A percentile compares a stretch with the other conserved stretches of the same genome.
Conservation (phyloP, 2,329 filamentous ascomycete genomes). For the Pleoardoris graminearum region DNA sequence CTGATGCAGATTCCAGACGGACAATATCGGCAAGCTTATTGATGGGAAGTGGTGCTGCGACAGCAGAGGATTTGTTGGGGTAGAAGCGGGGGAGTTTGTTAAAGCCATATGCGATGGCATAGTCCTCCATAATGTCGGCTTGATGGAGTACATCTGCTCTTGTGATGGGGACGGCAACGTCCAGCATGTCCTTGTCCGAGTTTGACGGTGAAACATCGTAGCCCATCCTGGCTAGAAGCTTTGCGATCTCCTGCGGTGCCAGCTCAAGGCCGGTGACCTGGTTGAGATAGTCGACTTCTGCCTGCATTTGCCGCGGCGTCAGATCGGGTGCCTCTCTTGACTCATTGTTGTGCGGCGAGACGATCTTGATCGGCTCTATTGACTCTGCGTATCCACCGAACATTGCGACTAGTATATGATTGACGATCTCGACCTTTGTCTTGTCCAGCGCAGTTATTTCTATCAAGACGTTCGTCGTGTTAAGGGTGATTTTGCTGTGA, state of each 20-base stretch:
- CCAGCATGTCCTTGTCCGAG: constrained; percentile 68
- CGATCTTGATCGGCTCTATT: constrained; percentile 88
- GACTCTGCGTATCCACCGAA: constrained; percentile 94
- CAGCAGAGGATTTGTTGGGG: constrained; percentile 81
- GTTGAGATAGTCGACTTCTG: constrained; percentile 92
- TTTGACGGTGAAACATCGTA: constrained; percentile 77
- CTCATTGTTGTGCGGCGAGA: constrained; percentile 87
- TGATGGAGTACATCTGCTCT: constrained; percentile 94
- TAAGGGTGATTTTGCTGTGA: constrained; percentile 90
- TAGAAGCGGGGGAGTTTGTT: constrained; percentile 89
- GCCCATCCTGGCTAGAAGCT: constrained; percentile 85
- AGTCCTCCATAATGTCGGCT: constrained; percentile 98
- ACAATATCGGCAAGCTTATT: constrained; percentile 96
- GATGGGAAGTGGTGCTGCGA: constrained; percentile 83
- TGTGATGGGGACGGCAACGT: constrained; percentile 83
- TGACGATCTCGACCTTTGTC: constrained; percentile 95
- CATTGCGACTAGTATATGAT: constrained; percentile 95
- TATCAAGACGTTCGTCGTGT: constrained; percentile 94
- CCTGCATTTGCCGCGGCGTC: constrained; percentile 73
- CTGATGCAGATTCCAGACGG: constrained; percentile 84
- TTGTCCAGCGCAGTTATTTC: constrained; percentile 95
- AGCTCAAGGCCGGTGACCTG: constrained; percentile 83
- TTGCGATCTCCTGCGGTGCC: constrained; percentile 73
- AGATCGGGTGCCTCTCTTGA: constrained; percentile 81
- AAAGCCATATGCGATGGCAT: constrained; percentile 95